Percentiles rank a stretch among this genome's conserved stretches.
These are phyloP conservation scores for Podila horticola DNA, from an alignment of 192 early-diverging fungal genomes.

Conservation along the genomic window DNA sequence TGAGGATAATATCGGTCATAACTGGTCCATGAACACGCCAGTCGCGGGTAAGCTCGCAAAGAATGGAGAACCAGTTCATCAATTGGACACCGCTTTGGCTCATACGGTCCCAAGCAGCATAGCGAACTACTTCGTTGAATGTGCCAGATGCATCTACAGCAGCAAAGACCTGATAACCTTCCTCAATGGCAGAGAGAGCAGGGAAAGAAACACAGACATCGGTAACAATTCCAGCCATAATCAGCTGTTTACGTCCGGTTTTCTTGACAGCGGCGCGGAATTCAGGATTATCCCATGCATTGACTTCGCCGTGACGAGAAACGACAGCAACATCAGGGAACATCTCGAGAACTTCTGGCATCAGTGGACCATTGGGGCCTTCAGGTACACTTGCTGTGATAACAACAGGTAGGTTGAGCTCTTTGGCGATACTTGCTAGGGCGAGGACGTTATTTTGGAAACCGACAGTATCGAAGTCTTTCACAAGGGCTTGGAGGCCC, in stretches of 20 bases:
- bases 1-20: constrained; percentile 31
- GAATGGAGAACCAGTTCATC: constrained; percentile 44
- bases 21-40: constrained; percentile 26
- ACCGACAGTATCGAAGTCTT: constrained; percentile 28
- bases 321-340: constrained; percentile 38
- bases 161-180: constrained; percentile 47
- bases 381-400: constrained; percentile 40
- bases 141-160: constrained; percentile 49
- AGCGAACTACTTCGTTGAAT: constrained; percentile 25
- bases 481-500: constrained; percentile 25
- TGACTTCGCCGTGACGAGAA: constrained; percentile 44
- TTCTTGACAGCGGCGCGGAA: constrained; percentile 36
- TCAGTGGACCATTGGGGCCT: constrained; percentile 35
- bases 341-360: constrained; percentile 26
- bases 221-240: constrained; percentile 45
- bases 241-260: constrained; percentile 44
- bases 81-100: constrained; percentile 31
- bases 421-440: constrained; percentile 22
- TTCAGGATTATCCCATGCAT: constrained; percentile 36
- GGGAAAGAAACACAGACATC: constrained; percentile 48
- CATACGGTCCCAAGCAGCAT: constrained; percentile 43
- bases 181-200: constrained; percentile 46
- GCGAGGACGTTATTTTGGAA: constrained; percentile 31
- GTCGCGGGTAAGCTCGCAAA: constrained; percentile 39
- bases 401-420: constrained; percentile 29